Base-by-base conservation (phyloP, 305 asterid genomes). In the Ilex paraguariensis region DNA sequence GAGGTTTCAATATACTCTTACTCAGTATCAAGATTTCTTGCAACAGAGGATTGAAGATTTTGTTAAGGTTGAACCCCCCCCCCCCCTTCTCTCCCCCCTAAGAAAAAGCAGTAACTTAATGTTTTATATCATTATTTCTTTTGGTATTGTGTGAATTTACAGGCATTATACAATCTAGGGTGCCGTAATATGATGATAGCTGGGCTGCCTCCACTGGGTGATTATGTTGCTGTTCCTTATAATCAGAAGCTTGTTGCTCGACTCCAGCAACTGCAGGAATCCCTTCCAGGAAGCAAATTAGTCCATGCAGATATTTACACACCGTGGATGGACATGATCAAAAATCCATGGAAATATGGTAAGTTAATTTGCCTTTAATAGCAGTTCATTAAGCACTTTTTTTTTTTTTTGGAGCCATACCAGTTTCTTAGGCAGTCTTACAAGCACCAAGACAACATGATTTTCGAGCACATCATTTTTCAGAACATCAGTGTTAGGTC, bases 151-250 rank as follows among this genome's bases (percentile, higher is more conserved):
- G 17, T 32, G 33, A 12, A 46, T 15, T 44, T 45, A 32, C 73
- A 72, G 77, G 7, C 40, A 31, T 11, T 70, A 12, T 66, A 45
- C 15, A 59, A 46, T 9, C 12, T 13, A 12, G 79, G 75, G 48
- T 32, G 68, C 21, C 59, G 75, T 13, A 74, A 69, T 30, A 49
- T 74, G 13, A 7, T 68, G 72, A 31, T 72, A 14, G 63, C 75
- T 6, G 81, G 81, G 31, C 60, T 76, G 31, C 81, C 81, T 52
- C 77, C 81, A 0, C 28, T 75, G 0, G 70, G 79, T n/a, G 28
- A 21, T 21, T 21, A 21, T 21, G 28, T 21, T 49, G 60, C 70
- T 10, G 53, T 56, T 9, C 10, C 44, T 11, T 75, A 71, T 40
- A 76, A 76, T 33, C 52, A 30, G 49, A 76, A 76, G 56, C 72